A percentile compares a stretch with the other conserved stretches of the same genome.
These are phyloP conservation scores for Auricularia sp. DNA, from an alignment of 768 basidiomycete species.

Conservation along the genomic window DNA sequence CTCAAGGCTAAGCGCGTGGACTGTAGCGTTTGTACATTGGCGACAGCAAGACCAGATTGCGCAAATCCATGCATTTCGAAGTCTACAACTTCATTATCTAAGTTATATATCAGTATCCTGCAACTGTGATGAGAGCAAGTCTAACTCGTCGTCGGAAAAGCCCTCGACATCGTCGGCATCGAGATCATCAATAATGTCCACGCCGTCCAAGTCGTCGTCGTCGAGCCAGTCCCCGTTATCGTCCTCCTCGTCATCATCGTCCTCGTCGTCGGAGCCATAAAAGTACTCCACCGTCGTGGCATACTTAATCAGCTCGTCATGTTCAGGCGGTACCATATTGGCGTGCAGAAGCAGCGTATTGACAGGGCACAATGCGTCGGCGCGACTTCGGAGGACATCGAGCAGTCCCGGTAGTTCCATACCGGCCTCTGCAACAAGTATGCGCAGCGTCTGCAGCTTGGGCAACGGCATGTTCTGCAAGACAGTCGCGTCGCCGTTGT, in stretches of 20 bases:
- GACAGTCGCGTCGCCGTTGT: background rate
- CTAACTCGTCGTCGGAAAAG: conserved; percentile 12
- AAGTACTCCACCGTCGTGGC: conserved; percentile 40
- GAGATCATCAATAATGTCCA: conserved; percentile 11
- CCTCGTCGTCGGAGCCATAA: conserved; percentile 37
- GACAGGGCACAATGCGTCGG: conserved; percentile 8
- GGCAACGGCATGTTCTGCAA: conserved; percentile 30
- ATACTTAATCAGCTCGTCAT: conserved; percentile 25
- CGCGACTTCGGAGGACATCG: conserved; percentile 12
- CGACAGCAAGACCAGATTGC: background rate
- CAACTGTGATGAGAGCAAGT: background rate
- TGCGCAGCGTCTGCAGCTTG: conserved; percentile 32
- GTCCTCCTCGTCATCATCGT: conserved; percentile 41
- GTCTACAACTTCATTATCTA: background rate
- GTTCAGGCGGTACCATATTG: background rate
- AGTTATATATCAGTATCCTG: background rate
- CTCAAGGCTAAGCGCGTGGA: no score
- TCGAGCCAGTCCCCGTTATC: conserved; percentile 14
- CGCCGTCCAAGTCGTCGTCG: conserved; percentile 5
- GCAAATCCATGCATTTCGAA: background rate
- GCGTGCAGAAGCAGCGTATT: conserved; percentile 9
- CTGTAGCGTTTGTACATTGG: no score
- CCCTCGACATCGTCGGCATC: conserved; percentile 12
- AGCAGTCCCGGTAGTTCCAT: conserved; percentile 8
- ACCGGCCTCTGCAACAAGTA: background rate